Evolutionary conservation across 2,329 filamentous ascomycete species (phyloP).

Genomic region (Cercospora sojina): DNA sequence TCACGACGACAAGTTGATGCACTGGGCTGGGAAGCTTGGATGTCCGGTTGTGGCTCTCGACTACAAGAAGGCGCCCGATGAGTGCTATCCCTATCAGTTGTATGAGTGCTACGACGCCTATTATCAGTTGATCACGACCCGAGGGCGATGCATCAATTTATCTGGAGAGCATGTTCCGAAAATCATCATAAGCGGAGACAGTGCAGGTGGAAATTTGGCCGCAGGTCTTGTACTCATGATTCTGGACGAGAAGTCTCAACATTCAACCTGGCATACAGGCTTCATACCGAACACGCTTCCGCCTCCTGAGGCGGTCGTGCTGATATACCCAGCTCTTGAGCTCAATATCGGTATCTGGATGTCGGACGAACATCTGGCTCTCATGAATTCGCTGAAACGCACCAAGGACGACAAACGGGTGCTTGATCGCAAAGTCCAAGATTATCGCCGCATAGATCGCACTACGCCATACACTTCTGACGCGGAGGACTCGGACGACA

Average conservation of each 20-base stretch:
- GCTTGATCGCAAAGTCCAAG: constrained; percentile 78
- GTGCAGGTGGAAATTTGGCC: constrained; percentile 77
- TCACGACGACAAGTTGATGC: constrained; percentile 89
- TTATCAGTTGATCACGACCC: constrained; percentile 67
- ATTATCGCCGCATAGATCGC: constrained; percentile 78
- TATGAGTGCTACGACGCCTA: constrained; percentile 90
- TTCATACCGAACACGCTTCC: constrained; percentile 42
- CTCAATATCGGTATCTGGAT: constrained; percentile 99
- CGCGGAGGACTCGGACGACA: constrained; percentile 58
- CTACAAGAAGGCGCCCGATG: constrained; percentile 83
- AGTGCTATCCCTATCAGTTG: constrained; percentile 79
- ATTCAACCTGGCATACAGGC: constrained; percentile 26
- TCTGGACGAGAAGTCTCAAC: constrained; percentile 62
- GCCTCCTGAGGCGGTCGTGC: constrained; percentile 73
- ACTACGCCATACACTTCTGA: constrained; percentile 80
- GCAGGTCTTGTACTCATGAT: constrained; percentile 85
- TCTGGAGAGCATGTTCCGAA: constrained; percentile 65
- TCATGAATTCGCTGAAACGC: constrained; percentile 80
- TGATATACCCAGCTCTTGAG: constrained; percentile 87
- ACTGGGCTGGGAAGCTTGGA: constrained; percentile 86
- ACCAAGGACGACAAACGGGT: constrained; percentile 76
- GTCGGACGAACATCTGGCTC: constrained; percentile 94
- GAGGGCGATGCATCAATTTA: constrained; percentile 73
- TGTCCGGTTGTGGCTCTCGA: constrained; percentile 89
- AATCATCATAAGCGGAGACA: constrained; percentile 74